Conservation (phyloP, 257 asterid genomes). For the Ligustrum vulgare region DNA sequence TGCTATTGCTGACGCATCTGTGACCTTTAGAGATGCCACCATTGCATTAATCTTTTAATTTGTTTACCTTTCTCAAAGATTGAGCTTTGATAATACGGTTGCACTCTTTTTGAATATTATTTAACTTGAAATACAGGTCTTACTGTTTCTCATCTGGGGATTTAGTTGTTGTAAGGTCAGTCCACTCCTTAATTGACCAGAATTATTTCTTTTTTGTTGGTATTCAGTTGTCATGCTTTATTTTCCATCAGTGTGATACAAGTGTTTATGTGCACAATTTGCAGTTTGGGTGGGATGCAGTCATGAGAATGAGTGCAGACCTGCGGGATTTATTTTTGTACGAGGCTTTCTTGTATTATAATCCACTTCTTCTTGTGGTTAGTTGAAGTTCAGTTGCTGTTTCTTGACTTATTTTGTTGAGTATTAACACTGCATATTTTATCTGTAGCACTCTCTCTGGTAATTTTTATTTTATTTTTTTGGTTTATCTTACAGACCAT, state of each 20-base stretch:
- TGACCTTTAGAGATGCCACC: background rate
- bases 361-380: slow-evolving; percentile 97
- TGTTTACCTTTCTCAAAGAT: background rate
- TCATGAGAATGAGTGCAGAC: slow-evolving; percentile 97
- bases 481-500: slow-evolving; percentile 66
- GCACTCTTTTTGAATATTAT: slow-evolving; percentile 2
- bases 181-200: slow-evolving; percentile 3
- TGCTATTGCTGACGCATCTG: background rate
- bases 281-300: slow-evolving; percentile 99
- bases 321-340: slow-evolving; percentile 85
- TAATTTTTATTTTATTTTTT: slow-evolving; percentile 19
- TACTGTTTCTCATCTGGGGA: slow-evolving; percentile 85
- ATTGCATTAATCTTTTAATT: background rate
- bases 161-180: slow-evolving; percentile 88
- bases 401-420: slow-evolving; percentile 9
- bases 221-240: slow-evolving; percentile 10
- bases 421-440: background rate
- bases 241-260: slow-evolving; percentile 20
- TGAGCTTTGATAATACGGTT: background rate
- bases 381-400: slow-evolving; percentile 39
- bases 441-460: slow-evolving; percentile 9
- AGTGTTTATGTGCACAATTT: slow-evolving; percentile 28
- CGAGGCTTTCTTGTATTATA: slow-evolving; percentile 97
- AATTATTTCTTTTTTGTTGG: slow-evolving; percentile 10
- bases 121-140: slow-evolving; percentile 53